Evolutionary conservation across 1,284 basidiomycete species (phyloP).

Genomic region (Spongispora temasekensis): DNA sequence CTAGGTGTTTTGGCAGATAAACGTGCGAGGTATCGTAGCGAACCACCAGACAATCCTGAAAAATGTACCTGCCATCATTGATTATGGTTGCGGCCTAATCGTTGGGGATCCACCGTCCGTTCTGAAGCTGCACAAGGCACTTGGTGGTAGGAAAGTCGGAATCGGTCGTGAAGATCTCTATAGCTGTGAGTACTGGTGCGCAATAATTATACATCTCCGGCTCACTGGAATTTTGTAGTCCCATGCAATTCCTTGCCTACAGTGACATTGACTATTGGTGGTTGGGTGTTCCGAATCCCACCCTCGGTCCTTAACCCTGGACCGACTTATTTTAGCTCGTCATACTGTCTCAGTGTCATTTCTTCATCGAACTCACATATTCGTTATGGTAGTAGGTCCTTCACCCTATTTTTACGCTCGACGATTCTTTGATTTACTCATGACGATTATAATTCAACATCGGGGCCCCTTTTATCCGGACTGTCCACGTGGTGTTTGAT

Average conservation of each 20-base stretch:
- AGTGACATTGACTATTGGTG: constrained; percentile 8
- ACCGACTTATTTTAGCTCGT: too few species aligned
- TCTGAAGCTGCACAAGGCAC: not conserved
- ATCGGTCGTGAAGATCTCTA: constrained; percentile 5
- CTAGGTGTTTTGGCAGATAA: constrained; percentile 47
- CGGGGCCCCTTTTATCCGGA: constrained; percentile 17
- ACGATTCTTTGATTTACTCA: constrained; percentile 16
- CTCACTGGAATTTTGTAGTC: constrained; percentile 1
- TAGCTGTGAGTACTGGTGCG: constrained; percentile 5
- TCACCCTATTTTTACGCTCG: too few species aligned
- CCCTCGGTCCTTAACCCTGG: constrained; percentile 13
- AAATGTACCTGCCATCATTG: constrained; percentile 40
- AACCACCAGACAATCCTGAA: constrained; percentile 19
- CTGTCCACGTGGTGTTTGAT: constrained; percentile 18
- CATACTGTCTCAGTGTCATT: too few species aligned
- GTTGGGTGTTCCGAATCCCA: constrained; percentile 7
- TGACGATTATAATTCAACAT: too few species aligned
- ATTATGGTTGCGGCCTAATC: constrained; percentile 54
- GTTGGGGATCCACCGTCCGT: constrained; percentile 23
- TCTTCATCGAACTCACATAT: too few species aligned
- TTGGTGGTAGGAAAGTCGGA: constrained; percentile 11
- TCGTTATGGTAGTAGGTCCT: too few species aligned
- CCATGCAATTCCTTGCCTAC: constrained; percentile 13
- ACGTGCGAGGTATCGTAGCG: constrained; percentile 35
- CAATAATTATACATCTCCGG: too few species aligned